A percentile compares a stretch with the other conserved stretches of the same genome.
phyloP scores from a whole-genome alignment of 176 grass and related monocot species.

The Hsuehochloa calcarea region DNA sequence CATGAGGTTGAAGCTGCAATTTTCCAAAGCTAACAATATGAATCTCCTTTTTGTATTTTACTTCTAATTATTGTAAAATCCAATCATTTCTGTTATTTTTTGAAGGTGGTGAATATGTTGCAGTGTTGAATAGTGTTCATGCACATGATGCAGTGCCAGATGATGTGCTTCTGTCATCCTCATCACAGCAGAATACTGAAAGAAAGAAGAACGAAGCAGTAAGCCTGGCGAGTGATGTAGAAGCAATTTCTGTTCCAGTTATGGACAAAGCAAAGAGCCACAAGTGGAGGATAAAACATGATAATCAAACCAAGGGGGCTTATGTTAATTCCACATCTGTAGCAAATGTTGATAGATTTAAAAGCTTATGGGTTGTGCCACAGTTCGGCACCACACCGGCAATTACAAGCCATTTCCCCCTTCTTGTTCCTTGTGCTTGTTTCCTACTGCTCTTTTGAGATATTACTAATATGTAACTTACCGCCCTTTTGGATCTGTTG shows the following conservation, averaged over 20 bases:
- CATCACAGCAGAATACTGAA: constrained; percentile 25
- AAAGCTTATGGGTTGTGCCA: no score
- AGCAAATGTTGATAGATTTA: not conserved
- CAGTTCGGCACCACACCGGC: no score
- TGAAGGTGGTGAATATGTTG: constrained; percentile 6
- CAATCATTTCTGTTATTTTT: not conserved
- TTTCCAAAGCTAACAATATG: not conserved
- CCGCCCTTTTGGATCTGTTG: no score
- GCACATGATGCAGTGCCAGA: constrained; percentile 21
- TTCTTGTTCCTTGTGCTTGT: no score
- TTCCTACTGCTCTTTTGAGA: no score
- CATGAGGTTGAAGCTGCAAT: not conserved
- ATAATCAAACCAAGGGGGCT: constrained; percentile 19
- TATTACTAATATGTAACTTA: no score
- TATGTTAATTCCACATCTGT: constrained; percentile 5
- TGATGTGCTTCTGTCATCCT: constrained; percentile 18
- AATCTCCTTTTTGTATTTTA: constrained; percentile 2
- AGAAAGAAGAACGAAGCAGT: constrained; percentile 8
- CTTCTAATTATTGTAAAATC: not conserved
- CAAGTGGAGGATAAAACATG: not conserved
- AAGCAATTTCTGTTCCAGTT: constrained; percentile 9
- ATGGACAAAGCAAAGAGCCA: constrained; percentile 10
- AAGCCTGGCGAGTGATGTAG: not conserved
- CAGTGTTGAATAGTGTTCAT: not conserved
- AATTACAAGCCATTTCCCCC: no score